phyloP scores from a whole-genome alignment of 148 eudicot species.

The Rhododendron vialii region DNA sequence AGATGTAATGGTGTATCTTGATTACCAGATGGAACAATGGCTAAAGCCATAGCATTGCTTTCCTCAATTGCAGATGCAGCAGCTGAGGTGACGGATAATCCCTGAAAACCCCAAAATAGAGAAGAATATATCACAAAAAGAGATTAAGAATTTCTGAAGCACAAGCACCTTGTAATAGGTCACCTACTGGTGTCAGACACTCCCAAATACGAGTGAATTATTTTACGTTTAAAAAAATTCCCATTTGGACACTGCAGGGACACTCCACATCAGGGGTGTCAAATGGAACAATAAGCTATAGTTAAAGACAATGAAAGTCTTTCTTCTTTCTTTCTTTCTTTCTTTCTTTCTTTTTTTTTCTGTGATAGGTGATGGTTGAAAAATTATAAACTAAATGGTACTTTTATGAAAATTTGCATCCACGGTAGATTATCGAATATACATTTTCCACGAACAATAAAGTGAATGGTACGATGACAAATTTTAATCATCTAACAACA shows the following conservation, averaged over 20 bases:
- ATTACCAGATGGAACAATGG: conserved; percentile 77
- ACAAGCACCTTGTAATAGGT: neutral
- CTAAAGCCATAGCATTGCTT: conserved; percentile 91
- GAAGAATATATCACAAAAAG: neutral
- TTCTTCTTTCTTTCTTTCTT: neutral
- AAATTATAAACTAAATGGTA: neutral
- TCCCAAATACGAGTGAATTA: neutral
- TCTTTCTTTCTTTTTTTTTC: too few species aligned
- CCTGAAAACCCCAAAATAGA: conserved; percentile 37
- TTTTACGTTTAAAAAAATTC: neutral
- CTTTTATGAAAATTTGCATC: neutral
- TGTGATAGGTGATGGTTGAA: neutral
- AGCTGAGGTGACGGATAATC: conserved; percentile 51
- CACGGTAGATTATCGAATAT: neutral
- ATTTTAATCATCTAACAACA: neutral
- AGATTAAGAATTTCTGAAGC: neutral
- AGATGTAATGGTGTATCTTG: neutral
- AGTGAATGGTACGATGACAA: neutral
- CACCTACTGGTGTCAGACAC: neutral
- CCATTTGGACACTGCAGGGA: neutral
- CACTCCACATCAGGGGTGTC: neutral
- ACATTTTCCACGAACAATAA: neutral
- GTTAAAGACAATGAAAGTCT: neutral
- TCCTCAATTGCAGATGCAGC: conserved; percentile 80
- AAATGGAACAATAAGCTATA: neutral